Evolutionary conservation across 169 alveolate genomes (phyloP).

Genomic region (Plasmodium relictum): DNA sequence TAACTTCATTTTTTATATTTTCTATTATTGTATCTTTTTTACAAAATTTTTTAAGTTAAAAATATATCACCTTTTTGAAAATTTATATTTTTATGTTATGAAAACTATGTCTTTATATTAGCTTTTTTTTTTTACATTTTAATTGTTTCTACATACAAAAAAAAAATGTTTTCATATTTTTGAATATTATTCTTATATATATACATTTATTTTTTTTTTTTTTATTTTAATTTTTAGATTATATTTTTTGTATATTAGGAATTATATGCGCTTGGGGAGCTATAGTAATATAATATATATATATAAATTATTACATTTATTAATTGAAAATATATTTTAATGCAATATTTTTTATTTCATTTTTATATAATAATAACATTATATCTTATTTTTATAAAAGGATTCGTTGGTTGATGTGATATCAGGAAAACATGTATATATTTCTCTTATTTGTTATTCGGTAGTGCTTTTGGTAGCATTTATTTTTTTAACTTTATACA

Average conservation of each 20-base stretch:
- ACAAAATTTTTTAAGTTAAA: too few relatives aligned
- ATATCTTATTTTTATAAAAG: conserved; percentile 32
- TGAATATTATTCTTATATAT: neutral
- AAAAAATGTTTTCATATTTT: neutral
- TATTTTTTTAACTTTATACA: conserved; percentile 15
- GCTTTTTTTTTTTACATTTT: too few relatives aligned
- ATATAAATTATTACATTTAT: neutral
- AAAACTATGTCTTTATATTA: neutral
- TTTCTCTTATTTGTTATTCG: conserved; percentile 40
- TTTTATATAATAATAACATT: neutral
- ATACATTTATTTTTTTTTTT: neutral
- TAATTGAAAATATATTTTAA: neutral
- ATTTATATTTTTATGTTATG: too few relatives aligned
- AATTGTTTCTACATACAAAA: neutral
- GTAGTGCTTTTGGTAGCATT: conserved; percentile 15
- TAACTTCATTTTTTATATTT: too few relatives aligned
- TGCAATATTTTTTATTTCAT: neutral
- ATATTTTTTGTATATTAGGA: conserved; percentile 65
- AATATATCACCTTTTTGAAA: too few relatives aligned
- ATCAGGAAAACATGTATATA: conserved; percentile 26
- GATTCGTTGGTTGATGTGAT: conserved; percentile 59
- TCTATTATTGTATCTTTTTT: too few relatives aligned
- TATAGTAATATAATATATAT: conserved; percentile 17
- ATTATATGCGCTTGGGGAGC: conserved; percentile 77
- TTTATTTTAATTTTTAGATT: conserved; percentile 31